Base-by-base conservation (phyloP, 2,329 filamentous ascomycete species). In the Laburnicola sp. region DNA sequence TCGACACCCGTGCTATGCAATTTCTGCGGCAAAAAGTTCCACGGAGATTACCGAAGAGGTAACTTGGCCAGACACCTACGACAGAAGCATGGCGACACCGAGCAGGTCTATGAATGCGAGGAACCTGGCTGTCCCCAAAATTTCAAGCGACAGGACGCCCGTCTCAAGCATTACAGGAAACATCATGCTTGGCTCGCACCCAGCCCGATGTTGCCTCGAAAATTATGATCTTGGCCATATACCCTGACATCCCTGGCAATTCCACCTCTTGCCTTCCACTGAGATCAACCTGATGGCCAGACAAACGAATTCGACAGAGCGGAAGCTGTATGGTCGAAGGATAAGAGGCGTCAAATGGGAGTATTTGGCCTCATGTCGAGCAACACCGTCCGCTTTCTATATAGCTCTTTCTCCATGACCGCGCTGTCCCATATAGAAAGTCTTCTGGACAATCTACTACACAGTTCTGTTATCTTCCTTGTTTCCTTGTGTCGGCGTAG, bases 111-210 rank as follows among this genome's bases (percentile, higher is more conserved):
- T 28, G 8, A 1, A 1, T 61, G 58, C 30, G 47, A 51, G 39
- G 57, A 37, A n/a, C 6, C 7, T 9, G 32, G 22, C 3, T 61
- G 56, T 42, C 6, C 1, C 2, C 53, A 45, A 27, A 16, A 16
- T 1, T 61, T 53, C 38, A 52, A 51, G 22, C 31, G 58, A 11
- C 34, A 52, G 23, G 58, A 61, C 35, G 54, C 53, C 3, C 44
- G 54, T 8, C 21, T 59, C 28, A 61, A 59, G 31, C 58, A 61
- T 25, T 51, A 57, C 22, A 44, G 58, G 3, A 54, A 30, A 5
- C 22, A 45, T 9, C 58, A 59, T 35, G 34, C 40, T 5, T 9
- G 34, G 2, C 46, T 26, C 8, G 46, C 31, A 4, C 11, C 25
- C 6, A 5, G 25, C 2, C 35, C 32, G 27, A 23, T 31, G 25